Evolutionary conservation across 2,329 filamentous ascomycete genomes (phyloP).

Genomic region (Tolypocladium amazonense): DNA sequence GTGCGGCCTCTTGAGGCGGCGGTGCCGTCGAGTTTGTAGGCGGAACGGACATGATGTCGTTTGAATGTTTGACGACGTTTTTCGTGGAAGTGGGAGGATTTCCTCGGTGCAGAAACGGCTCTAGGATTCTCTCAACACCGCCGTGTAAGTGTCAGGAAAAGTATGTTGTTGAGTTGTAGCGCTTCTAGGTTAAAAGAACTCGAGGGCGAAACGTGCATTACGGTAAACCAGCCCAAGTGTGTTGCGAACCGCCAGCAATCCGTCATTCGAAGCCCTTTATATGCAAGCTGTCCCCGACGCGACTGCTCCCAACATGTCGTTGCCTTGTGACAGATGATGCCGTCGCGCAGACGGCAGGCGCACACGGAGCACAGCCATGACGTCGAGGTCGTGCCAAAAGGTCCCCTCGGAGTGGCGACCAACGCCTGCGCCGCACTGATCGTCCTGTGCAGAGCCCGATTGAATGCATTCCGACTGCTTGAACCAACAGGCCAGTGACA

Average conservation of each 20-base stretch:
- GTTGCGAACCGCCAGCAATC: not conserved
- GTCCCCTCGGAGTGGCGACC: not conserved
- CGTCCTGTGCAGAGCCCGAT: not conserved
- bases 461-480: not conserved
- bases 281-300: not conserved
- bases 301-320: not conserved
- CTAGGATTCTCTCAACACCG: too few species aligned
- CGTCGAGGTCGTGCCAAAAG: not conserved
- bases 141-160: too few species aligned
- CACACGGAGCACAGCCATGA: not conserved
- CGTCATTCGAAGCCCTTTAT: not conserved
- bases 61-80: not conserved
- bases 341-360: not conserved
- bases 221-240: not conserved
- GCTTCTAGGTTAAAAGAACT: too few species aligned
- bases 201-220: too few species aligned
- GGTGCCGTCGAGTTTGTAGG: not conserved
- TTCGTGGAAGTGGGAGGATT: not conserved
- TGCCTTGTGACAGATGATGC: too few species aligned
- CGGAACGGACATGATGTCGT: not conserved
- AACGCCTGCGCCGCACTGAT: not conserved
- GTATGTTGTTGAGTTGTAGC: too few species aligned
- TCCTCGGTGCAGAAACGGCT: not conserved
- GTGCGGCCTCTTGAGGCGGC: too few species aligned
- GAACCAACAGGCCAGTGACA: too few species aligned